A percentile compares a stretch with the other conserved stretches of the same genome.
phyloP scores from a whole-genome alignment of 2,329 filamentous ascomycete genomes.

The Alternaria dauci region DNA sequence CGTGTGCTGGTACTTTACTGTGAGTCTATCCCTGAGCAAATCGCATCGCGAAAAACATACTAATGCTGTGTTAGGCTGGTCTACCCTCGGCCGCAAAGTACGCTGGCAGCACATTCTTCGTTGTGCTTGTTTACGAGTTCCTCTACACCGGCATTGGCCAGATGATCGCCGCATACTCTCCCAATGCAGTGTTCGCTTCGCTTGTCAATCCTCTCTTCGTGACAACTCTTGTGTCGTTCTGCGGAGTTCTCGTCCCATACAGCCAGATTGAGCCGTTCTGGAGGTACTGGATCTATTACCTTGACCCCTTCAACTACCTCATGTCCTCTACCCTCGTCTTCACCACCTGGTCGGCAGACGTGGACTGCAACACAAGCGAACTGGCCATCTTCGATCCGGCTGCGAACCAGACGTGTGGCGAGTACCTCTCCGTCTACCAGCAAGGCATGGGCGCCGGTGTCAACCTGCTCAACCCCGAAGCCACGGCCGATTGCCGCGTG shows the following conservation, averaged over 20 bases:
- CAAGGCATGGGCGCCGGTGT: constrained; percentile 52
- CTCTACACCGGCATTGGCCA: constrained; percentile 61
- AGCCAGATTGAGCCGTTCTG: constrained; percentile 73
- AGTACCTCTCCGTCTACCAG: constrained; percentile 66
- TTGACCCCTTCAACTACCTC: constrained; percentile 54
- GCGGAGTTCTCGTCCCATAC: constrained; percentile 68
- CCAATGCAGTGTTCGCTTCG: constrained; percentile 56
- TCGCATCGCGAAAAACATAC: too few relatives aligned
- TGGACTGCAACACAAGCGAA: constrained; percentile 46
- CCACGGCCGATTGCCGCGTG: constrained; percentile 63
- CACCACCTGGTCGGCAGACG: constrained; percentile 50
- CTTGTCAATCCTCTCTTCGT: constrained; percentile 54
- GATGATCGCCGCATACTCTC: constrained; percentile 57
- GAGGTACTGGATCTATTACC: constrained; percentile 54
- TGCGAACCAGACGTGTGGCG: constrained; percentile 62
- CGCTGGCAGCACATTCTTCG: constrained; percentile 59
- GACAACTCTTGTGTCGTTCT: constrained; percentile 27
- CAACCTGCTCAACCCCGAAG: constrained; percentile 68
- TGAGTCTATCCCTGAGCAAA: too few relatives aligned
- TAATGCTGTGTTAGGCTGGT: constrained; percentile 1
- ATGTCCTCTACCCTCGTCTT: constrained; percentile 51
- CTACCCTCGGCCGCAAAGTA: constrained; percentile 51
- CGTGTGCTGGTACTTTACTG: constrained; percentile 61
- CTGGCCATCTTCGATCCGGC: constrained; percentile 58
- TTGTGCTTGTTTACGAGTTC: constrained; percentile 62